Evolutionary conservation across 306 rosid genomes (phyloP).

Genomic region (Cucurbita pepo): DNA sequence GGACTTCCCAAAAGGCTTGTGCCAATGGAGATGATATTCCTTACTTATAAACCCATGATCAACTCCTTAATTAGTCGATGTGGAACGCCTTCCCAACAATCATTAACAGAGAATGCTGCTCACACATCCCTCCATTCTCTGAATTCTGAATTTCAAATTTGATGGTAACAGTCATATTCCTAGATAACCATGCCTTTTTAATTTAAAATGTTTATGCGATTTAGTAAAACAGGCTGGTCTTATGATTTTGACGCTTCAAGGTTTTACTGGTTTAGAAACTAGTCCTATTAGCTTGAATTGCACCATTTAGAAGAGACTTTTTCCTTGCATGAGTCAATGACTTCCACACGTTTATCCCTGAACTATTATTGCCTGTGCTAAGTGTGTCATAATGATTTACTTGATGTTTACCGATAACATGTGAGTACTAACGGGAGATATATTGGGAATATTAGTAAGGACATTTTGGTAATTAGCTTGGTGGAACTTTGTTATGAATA

Average conservation of each 20-base stretch:
- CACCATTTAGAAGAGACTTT: neutral
- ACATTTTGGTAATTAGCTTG: too few species aligned
- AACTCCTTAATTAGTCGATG: too few species aligned
- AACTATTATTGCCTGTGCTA: neutral
- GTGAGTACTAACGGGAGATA: too few species aligned
- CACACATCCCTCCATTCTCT: neutral
- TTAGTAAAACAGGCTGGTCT: too few species aligned
- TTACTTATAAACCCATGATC: too few species aligned
- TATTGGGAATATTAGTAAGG: too few species aligned
- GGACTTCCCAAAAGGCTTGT: too few species aligned
- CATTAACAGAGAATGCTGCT: neutral
- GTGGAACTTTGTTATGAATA: too few species aligned
- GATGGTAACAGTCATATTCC: neutral
- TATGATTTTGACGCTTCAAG: neutral
- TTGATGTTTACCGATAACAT: neutral
- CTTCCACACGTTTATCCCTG: neutral
- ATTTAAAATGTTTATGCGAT: neutral
- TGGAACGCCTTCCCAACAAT: too few species aligned
- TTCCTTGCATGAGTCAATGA: neutral
- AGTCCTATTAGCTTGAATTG: neutral
- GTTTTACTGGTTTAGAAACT: neutral
- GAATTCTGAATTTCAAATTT: neutral
- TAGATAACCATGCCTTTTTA: neutral
- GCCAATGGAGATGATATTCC: too few species aligned
- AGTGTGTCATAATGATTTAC: neutral